Conservation (phyloP, 78 protist species). For the Dictyostelium intermedium region DNA sequence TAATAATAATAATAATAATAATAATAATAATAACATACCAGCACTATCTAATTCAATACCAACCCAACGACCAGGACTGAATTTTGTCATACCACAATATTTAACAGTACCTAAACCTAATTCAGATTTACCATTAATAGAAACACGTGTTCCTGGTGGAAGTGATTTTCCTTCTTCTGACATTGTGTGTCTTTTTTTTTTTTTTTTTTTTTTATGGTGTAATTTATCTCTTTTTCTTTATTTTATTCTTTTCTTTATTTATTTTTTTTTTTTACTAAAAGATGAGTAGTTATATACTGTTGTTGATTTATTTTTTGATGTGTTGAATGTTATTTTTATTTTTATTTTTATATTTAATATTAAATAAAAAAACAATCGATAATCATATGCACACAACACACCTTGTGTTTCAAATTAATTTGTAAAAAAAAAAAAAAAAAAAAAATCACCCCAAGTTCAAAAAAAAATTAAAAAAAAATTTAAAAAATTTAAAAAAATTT, state of each 20-base stretch:
- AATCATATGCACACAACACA: neutral
- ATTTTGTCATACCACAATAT: slow-evolving; percentile 78
- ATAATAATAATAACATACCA: neutral
- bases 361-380: neutral
- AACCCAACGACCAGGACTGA: slow-evolving; percentile 81
- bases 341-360: neutral
- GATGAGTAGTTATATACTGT: neutral
- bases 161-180: slow-evolving; percentile 43
- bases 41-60: slow-evolving; percentile 81
- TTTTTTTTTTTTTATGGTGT: neutral
- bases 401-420: neutral
- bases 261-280: neutral
- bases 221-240: neutral
- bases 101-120: slow-evolving; percentile 68
- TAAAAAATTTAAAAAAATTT: neutral
- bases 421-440: neutral
- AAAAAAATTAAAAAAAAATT: neutral
- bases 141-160: slow-evolving; percentile 43
- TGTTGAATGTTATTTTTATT: neutral
- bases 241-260: neutral
- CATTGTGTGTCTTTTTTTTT: neutral
- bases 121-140: slow-evolving; percentile 55
- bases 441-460: neutral
- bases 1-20: neutral
- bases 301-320: neutral